Conservation (phyloP, 495 filamentous ascomycete genomes). For the Cairneyella variabilis region DNA sequence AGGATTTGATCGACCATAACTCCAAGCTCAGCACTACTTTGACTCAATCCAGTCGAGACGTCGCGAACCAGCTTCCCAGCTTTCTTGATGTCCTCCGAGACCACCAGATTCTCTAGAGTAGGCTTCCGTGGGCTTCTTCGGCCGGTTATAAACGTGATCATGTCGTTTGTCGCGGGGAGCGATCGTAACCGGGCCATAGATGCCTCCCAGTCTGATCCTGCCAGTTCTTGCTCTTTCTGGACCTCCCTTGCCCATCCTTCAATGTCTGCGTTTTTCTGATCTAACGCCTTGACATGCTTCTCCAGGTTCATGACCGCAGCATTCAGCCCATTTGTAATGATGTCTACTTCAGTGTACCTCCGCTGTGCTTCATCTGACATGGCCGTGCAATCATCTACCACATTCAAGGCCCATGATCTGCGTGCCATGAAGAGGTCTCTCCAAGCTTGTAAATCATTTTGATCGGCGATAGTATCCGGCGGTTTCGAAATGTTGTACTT, state of each 20-base stretch:
- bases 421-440: conserved; percentile 73
- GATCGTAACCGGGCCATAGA: conserved; percentile 58
- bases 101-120: conserved; percentile 70
- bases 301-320: conserved; percentile 81
- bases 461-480: conserved; percentile 69
- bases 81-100: conserved; percentile 59
- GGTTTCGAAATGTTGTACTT: conserved; percentile 54
- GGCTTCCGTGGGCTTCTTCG: conserved; percentile 39
- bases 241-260: conserved; percentile 69
- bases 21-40: conserved; percentile 42
- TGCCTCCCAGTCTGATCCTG: conserved; percentile 64
- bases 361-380: conserved; percentile 48
- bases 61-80: conserved; percentile 52
- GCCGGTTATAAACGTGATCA: conserved; percentile 52
- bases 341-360: conserved; percentile 60
- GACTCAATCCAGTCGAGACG: conserved; percentile 41
- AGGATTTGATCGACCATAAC: conserved; percentile 42
- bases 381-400: conserved; percentile 58
- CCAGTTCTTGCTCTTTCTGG: conserved; percentile 62
- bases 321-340: conserved; percentile 67
- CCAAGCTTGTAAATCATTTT: conserved; percentile 76
- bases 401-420: conserved; percentile 65
- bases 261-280: conserved; percentile 68
- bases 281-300: conserved; percentile 67
- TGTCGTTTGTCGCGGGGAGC: conserved; percentile 50